Percentiles rank a stretch among this genome's conserved stretches.
Conservation (phyloP, 148 eudicot genomes). For the Vaccinium corymbosum region DNA sequence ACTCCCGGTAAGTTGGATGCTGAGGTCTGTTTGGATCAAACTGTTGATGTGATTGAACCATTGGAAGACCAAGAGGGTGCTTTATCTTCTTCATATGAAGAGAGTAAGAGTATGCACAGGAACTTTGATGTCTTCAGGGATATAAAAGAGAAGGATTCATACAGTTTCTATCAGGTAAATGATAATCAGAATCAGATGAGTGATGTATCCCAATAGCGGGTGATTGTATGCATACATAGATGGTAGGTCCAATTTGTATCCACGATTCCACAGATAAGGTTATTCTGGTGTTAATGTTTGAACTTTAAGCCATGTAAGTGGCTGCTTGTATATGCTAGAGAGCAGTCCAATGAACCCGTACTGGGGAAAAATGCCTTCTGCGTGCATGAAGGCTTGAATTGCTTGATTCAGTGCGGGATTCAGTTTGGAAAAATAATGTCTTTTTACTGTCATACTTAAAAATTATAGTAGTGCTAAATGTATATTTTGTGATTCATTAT, state of each 20-base stretch:
- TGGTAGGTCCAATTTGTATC: background rate
- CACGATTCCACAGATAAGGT: background rate
- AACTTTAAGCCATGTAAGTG: background rate
- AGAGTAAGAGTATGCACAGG: slow-evolving; percentile 34
- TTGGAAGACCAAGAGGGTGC: slow-evolving; percentile 37
- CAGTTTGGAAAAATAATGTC: background rate
- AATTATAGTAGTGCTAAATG: background rate
- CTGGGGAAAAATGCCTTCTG: background rate
- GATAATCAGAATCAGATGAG: background rate
- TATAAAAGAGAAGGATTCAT: slow-evolving; percentile 53
- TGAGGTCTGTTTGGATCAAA: slow-evolving; percentile 31
- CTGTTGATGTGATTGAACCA: slow-evolving; percentile 42
- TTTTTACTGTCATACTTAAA: background rate
- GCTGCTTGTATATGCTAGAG: background rate
- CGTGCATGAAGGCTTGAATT: background rate
- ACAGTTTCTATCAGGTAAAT: slow-evolving; percentile 86
- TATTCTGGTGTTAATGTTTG: background rate
- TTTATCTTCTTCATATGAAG: slow-evolving; percentile 46
- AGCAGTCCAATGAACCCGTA: background rate
- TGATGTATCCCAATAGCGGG: background rate
- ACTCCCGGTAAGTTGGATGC: slow-evolving; percentile 24
- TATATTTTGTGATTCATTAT: background rate
- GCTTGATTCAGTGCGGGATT: background rate
- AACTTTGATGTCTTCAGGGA: slow-evolving; percentile 34
- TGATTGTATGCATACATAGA: background rate